Conservation (phyloP, 345 rosid species). For the Xanthoceras sorbifolium region DNA sequence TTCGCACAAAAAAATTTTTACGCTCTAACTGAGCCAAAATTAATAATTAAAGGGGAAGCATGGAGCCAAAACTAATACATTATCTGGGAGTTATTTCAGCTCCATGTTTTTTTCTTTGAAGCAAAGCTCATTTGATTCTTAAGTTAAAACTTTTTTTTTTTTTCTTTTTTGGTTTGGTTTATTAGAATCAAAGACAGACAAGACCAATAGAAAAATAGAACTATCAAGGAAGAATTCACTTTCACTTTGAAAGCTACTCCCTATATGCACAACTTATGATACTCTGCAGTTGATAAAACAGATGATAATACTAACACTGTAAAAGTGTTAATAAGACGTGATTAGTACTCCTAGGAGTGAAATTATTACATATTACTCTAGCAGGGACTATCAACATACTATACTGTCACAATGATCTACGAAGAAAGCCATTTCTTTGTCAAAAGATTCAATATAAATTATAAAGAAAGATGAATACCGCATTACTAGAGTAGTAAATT, state of each 20-base stretch:
- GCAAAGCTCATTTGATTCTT: not conserved
- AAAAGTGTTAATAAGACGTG: not conserved
- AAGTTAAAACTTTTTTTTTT: not conserved
- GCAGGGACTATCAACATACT: not conserved
- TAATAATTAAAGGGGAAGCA: not conserved
- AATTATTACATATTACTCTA: slow-evolving; percentile 4
- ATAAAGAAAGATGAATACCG: slow-evolving; percentile 54
- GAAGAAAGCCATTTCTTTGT: slow-evolving; percentile 1
- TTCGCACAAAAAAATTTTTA: not conserved
- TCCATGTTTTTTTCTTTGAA: not conserved
- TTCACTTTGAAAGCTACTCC: not conserved
- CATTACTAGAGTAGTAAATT: slow-evolving; percentile 66
- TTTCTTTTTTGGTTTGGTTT: not conserved
- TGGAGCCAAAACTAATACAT: not conserved
- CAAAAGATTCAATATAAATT: not conserved
- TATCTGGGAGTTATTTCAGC: not conserved
- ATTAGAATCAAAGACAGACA: not conserved
- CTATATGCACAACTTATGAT: not conserved
- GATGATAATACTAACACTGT: not conserved
- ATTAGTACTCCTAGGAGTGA: not conserved
- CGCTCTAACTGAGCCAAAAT: not conserved
- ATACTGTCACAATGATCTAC: not conserved
- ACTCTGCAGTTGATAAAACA: not conserved
- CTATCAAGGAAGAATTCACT: not conserved
- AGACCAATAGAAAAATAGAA: not conserved